A percentile compares a stretch with the other conserved stretches of the same genome.
Evolutionary conservation across 495 filamentous ascomycete genomes (phyloP).

Genomic region (Penicillium longicatenatum): DNA sequence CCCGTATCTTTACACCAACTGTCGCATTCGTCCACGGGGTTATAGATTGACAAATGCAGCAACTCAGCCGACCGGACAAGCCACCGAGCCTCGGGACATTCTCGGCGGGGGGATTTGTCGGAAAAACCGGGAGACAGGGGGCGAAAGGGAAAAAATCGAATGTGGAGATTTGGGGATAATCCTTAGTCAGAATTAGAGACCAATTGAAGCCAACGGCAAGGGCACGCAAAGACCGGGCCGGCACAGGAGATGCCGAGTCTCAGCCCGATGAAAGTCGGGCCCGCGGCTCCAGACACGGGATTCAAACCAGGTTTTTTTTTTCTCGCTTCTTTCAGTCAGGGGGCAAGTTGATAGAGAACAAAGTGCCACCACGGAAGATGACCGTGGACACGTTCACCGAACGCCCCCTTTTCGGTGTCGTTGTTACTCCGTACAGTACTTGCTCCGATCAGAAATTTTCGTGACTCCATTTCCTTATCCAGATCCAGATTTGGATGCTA

Average conservation of each 20-base stretch:
- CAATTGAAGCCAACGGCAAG: slow-evolving; percentile 12
- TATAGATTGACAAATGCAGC: slow-evolving; percentile 1
- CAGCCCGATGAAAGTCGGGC: slow-evolving; percentile 20
- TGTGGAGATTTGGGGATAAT: slow-evolving; percentile 3
- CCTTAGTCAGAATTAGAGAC: slow-evolving; percentile 2
- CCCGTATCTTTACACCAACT: neutral
- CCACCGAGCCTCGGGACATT: slow-evolving; percentile 27
- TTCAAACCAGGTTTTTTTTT: slow-evolving; percentile 1
- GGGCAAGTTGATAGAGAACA: slow-evolving; percentile 3
- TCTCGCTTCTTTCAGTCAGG: neutral
- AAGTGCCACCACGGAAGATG: slow-evolving; percentile 14
- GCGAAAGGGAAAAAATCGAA: slow-evolving; percentile 2
- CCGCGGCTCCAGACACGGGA: slow-evolving; percentile 17
- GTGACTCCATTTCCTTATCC: neutral
- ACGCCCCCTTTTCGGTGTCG: slow-evolving; percentile 13
- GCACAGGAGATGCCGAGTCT: slow-evolving; percentile 24
- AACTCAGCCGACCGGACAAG: slow-evolving; percentile 3
- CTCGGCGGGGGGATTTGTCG: slow-evolving; percentile 13
- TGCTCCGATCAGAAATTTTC: slow-evolving; percentile 21
- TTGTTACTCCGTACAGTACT: slow-evolving; percentile 19
- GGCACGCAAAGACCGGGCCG: slow-evolving; percentile 24
- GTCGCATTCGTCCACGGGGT: neutral
- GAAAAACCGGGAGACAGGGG: slow-evolving; percentile 5
- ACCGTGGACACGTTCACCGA: slow-evolving; percentile 19
- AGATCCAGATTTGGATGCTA: neutral